Evolutionary conservation across 1,284 basidiomycete genomes (phyloP).

Genomic region (Phlebopus sp.): DNA sequence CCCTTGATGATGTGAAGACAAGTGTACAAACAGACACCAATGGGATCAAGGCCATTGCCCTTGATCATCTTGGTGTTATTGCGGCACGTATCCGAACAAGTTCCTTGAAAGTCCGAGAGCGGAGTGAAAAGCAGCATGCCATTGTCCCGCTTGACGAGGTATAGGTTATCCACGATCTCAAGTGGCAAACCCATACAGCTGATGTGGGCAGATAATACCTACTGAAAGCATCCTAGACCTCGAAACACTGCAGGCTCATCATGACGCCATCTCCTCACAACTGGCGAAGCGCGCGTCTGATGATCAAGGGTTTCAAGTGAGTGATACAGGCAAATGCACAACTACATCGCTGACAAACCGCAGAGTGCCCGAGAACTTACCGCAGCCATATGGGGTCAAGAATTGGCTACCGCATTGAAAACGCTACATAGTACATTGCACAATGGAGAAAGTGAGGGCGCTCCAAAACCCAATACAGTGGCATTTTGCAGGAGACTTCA

Average conservation of each 20-base stretch:
- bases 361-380: constrained; percentile 74
- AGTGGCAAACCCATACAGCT: not conserved
- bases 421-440: constrained; percentile 48
- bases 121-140: constrained; percentile 28
- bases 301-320: constrained; percentile 75
- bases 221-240: constrained; percentile 51
- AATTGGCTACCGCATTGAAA: constrained; percentile 61
- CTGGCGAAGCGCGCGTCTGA: constrained; percentile 66
- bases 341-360: not conserved
- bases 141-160: constrained; percentile 73
- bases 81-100: constrained; percentile 76
- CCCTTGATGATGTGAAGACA: constrained; percentile 79
- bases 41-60: constrained; percentile 80
- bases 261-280: constrained; percentile 63
- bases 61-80: constrained; percentile 93
- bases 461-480: constrained; percentile 34
- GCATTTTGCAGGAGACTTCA: constrained; percentile 57
- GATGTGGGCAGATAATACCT: constrained; percentile 50
- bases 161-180: not conserved
- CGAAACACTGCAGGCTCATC: constrained; percentile 54
- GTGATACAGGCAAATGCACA: constrained; percentile 17
- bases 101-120: constrained; percentile 48
- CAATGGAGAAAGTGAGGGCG: constrained; percentile 28
- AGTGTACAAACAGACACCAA: constrained; percentile 65
- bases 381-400: constrained; percentile 71